These are phyloP conservation scores for Canariomyces notabilis DNA, from an alignment of 2,329 filamentous ascomycete species.

Conservation along the genomic window DNA sequence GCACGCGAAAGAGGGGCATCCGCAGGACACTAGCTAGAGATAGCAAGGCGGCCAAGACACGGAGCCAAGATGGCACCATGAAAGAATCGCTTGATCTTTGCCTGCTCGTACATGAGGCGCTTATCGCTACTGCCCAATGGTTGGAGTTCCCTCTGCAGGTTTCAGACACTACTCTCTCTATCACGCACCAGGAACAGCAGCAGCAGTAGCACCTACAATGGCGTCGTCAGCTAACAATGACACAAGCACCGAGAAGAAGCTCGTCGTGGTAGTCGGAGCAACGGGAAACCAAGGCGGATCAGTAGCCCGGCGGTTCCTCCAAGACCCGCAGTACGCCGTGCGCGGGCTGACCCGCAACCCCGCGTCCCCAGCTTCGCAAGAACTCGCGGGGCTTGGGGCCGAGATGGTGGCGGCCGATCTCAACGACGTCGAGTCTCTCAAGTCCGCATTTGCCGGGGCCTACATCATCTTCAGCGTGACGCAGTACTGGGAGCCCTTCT, in stretches of 20 bases:
- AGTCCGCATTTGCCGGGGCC: constrained; percentile 39
- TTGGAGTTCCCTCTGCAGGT: too few relatives aligned
- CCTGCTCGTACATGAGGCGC: too few relatives aligned
- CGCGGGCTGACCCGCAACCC: constrained; percentile 45
- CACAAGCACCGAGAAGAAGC: constrained; percentile 28
- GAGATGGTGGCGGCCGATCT: constrained; percentile 43
- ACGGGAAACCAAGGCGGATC: constrained; percentile 50
- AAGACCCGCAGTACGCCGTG: constrained; percentile 37
- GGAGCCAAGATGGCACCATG: too few relatives aligned
- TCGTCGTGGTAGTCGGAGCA: constrained; percentile 43
- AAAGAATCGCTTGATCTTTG: too few relatives aligned
- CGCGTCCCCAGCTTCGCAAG: constrained; percentile 35
- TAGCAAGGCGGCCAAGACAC: too few relatives aligned
- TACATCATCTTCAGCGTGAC: constrained; percentile 51
- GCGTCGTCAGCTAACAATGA: constrained; percentile 1
- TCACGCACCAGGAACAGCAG: neutral
- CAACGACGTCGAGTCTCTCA: constrained; percentile 36
- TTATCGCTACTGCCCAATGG: too few relatives aligned
- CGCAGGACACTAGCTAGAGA: too few relatives aligned
- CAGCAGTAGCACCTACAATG: neutral
- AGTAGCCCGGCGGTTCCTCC: constrained; percentile 44
- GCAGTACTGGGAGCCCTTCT: constrained; percentile 51
- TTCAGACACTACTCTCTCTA: neutral
- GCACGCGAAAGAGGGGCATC: too few relatives aligned
- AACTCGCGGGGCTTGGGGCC: constrained; percentile 37